Evolutionary conservation across 139 green algal species (phyloP).

Genomic region (Closterium sp.): DNA sequence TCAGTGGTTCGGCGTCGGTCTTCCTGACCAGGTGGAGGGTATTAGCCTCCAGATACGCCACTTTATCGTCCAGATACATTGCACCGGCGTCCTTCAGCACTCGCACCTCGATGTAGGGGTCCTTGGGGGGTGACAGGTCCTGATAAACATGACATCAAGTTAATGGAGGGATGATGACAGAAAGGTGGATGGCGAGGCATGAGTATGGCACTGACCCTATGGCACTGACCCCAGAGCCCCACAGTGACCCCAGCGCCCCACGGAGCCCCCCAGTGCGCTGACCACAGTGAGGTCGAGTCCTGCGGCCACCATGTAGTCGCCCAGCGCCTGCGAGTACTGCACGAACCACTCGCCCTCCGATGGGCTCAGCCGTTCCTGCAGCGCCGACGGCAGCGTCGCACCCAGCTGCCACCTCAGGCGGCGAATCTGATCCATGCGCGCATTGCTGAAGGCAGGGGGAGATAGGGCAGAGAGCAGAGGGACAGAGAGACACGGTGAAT

Average conservation of each 20-base stretch:
- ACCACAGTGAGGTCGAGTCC: slow-evolving; percentile 52
- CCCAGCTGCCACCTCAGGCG: slow-evolving; percentile 51
- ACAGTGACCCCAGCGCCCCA: too few species aligned
- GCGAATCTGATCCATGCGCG: slow-evolving; percentile 23
- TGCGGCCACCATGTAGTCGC: slow-evolving; percentile 46
- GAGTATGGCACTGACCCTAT: too few species aligned
- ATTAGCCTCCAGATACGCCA: slow-evolving; percentile 25
- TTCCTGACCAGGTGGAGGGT: slow-evolving; percentile 35
- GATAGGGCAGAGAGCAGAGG: not conserved
- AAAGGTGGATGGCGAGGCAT: not conserved
- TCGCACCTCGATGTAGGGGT: slow-evolving; percentile 40
- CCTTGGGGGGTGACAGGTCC: slow-evolving; percentile 44
- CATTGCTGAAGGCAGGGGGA: not conserved
- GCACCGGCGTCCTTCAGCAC: slow-evolving; percentile 37
- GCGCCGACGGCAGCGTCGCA: slow-evolving; percentile 45
- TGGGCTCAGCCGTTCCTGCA: slow-evolving; percentile 44
- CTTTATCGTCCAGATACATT: slow-evolving; percentile 46
- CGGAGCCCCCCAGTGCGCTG: too few species aligned
- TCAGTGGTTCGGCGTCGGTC: slow-evolving; percentile 39
- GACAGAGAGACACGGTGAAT: not conserved
- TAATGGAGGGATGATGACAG: not conserved
- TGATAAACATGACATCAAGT: not conserved
- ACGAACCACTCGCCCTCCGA: slow-evolving; percentile 44
- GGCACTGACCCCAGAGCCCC: not conserved
- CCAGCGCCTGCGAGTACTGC: slow-evolving; percentile 38